Base-by-base conservation (phyloP, 441 rosid species). In the Erodium trifolium region DNA sequence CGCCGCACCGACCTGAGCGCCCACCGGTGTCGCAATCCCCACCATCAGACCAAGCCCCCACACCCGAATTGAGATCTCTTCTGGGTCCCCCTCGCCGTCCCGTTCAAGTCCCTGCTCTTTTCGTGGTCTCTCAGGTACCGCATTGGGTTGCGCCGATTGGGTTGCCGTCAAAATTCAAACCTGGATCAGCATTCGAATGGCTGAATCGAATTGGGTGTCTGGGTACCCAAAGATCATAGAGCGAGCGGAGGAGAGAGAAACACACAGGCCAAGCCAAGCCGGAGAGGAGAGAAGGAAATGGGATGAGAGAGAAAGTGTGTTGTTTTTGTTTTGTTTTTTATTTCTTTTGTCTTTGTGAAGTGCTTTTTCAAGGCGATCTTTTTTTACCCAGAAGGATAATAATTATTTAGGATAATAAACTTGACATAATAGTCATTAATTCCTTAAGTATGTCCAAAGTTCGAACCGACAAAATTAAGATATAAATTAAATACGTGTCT, bases 61-160 rank as follows among this genome's bases (percentile, higher is more conserved):
- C 66, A 27, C 66, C 39, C 70, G n/a, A 63, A 63, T 14, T 45
- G 66, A 8, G 70, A 43, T 65, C 77, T 67, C 13, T 34, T 34
- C 37, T 4, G 37, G 37, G 4, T 4, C 3, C 37, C 37, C 3
- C 37, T 23, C 27, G 27, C 27, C 27, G 27, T 34, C 37, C 37
- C 4, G 5, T 55, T 74, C 31, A 41, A 73, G 68, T 73, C 75
- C 68, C 77, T 73, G 9, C 7, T 37, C 7, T 37, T 5, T 37
- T 6, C 43, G 8, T 85, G 83, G 73, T 87, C 79, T 80, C 74
- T 80, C 77, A 72, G 78, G 82, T 82, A 77, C 88, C 80, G 87
- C 96, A 89, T 89, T 89, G 91, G 86, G 72, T 76, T 76, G 77
- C 39, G 34, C 64, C 64, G 10, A 23, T 23, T 34, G 67, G 35